A percentile compares a stretch with the other conserved stretches of the same genome.
Evolutionary conservation across 2,329 filamentous ascomycete genomes (phyloP).

Genomic region (Phaeosphaeria sp.): DNA sequence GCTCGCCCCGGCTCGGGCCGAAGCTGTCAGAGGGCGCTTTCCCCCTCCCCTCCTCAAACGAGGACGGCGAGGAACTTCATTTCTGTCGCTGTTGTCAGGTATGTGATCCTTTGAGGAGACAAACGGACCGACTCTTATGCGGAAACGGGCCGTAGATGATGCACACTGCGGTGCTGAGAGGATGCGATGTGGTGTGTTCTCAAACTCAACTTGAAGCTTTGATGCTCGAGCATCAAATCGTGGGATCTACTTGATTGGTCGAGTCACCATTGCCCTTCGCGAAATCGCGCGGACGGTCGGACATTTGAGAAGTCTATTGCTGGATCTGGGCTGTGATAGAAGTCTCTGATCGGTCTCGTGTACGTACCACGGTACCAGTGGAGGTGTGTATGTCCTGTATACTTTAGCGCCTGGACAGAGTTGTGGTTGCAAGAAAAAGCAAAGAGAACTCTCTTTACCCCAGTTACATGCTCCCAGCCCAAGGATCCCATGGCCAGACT

Average conservation of each 20-base stretch:
- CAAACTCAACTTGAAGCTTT: neutral
- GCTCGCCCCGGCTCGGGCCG: conserved; percentile 35
- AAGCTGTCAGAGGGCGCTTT: conserved; percentile 26
- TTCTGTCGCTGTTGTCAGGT: neutral
- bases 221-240: neutral
- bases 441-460: neutral
- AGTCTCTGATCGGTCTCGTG: neutral
- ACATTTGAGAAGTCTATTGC: neutral
- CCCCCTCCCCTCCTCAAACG: too few relatives aligned
- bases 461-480: neutral
- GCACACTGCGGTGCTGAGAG: neutral
- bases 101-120: neutral
- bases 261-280: neutral
- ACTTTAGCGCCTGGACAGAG: neutral
- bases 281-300: neutral
- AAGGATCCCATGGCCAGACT: neutral
- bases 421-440: neutral
- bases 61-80: neutral
- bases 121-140: neutral
- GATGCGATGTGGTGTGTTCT: neutral
- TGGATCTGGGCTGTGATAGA: neutral
- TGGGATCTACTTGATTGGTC: neutral
- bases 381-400: neutral
- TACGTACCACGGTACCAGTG: neutral
- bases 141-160: neutral